Conservation (phyloP, 176 grass and related monocot genomes). For the Oryza australiensis region DNA sequence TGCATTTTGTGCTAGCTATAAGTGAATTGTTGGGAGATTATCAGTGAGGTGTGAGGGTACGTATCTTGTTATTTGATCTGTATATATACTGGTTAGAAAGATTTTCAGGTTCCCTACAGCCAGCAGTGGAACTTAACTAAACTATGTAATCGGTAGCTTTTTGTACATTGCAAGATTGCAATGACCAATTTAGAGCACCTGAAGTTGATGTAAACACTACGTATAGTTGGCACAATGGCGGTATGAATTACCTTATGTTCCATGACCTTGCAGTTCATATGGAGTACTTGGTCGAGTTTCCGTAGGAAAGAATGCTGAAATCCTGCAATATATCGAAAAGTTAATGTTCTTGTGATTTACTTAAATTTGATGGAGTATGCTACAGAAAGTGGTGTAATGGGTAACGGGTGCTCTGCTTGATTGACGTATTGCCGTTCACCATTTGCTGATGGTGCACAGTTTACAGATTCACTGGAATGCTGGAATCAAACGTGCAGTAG, state of each 20-base stretch:
- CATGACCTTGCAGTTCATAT: background rate
- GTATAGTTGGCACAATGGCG: background rate
- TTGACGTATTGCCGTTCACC: background rate
- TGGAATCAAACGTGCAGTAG: background rate
- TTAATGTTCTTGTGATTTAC: background rate
- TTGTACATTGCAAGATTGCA: background rate
- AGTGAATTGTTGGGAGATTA: background rate
- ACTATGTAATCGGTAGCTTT: background rate
- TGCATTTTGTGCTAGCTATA: background rate
- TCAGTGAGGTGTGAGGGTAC: background rate
- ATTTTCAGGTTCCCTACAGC: background rate
- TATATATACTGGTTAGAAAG: background rate
- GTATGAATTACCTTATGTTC: background rate
- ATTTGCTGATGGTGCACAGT: background rate
- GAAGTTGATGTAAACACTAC: background rate
- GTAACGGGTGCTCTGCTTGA: background rate
- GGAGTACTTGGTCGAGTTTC: background rate
- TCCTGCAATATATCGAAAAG: background rate
- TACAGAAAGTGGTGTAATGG: background rate
- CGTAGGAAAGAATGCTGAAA: background rate
- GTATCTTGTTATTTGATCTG: background rate
- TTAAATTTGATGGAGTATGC: too few relatives aligned
- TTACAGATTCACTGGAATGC: background rate
- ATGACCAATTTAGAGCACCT: background rate
- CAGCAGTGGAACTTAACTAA: background rate